A percentile compares a stretch with the other conserved stretches of the same genome.
phyloP scores from a whole-genome alignment of 257 asterid species.

The Salvia hispanica region DNA sequence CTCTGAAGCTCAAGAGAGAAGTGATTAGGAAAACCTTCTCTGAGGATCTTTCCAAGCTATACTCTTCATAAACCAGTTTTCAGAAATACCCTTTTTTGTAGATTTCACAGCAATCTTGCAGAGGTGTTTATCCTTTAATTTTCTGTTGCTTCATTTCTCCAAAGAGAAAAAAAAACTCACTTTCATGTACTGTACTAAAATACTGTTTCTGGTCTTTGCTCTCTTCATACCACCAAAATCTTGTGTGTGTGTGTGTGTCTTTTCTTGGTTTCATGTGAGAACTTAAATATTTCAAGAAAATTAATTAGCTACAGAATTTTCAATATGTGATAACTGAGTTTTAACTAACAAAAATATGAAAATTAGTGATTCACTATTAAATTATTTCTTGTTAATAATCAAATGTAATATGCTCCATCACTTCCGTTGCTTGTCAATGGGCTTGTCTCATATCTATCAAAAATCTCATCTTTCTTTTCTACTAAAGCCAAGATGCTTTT shows the following conservation, averaged over 20 bases:
- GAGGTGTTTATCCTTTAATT: neutral
- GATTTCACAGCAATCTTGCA: constrained; percentile 31
- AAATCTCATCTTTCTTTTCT: neutral
- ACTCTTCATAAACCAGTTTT: constrained; percentile 45
- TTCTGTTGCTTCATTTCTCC: neutral
- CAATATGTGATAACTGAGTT: neutral
- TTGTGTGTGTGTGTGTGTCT: neutral
- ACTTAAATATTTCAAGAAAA: neutral
- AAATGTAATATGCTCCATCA: constrained; percentile 2
- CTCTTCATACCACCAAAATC: constrained; percentile 13
- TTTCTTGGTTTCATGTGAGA: neutral
- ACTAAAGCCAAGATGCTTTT: neutral
- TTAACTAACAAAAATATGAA: neutral
- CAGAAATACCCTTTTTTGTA: constrained; percentile 25
- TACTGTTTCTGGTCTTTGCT: constrained; percentile 12
- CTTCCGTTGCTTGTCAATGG: neutral
- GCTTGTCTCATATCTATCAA: constrained; percentile 5
- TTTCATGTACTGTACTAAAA: neutral
- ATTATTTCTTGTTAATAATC: neutral
- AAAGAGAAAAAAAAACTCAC: neutral
- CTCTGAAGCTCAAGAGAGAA: constrained; percentile 90
- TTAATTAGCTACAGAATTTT: too few relatives aligned
- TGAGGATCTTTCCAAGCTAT: constrained; percentile 65
- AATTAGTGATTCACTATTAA: neutral
- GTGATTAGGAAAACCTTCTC: constrained; percentile 70